These are phyloP conservation scores for Yarrowia phangngaensis DNA, from an alignment of 805 yeast genomes.

Conservation along the genomic window DNA sequence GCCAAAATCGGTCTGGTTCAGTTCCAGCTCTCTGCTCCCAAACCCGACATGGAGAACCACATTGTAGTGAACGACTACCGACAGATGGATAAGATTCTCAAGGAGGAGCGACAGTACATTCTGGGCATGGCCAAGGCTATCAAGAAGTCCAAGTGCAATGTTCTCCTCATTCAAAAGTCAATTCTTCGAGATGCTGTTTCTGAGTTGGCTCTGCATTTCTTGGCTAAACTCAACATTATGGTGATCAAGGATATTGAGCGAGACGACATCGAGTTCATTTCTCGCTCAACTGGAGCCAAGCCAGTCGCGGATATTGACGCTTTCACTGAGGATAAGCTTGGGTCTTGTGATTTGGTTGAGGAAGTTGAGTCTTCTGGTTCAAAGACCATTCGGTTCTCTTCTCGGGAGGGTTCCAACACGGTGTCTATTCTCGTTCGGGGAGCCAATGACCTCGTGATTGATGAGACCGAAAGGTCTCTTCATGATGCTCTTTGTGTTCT, in stretches of 20 bases:
- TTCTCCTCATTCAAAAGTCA: conserved; percentile 84
- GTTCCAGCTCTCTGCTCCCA: conserved; percentile 94
- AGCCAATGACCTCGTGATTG: conserved; percentile 83
- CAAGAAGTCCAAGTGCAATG: conserved; percentile 95
- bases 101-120: conserved; percentile 95
- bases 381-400: conserved; percentile 76
- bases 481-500: conserved; percentile 97
- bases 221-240: conserved; percentile 87
- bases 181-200: conserved; percentile 91
- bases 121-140: conserved; percentile 93
- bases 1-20: conserved; percentile 87
- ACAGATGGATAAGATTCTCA: conserved; percentile 97
- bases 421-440: conserved; percentile 93
- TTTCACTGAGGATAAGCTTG: conserved; percentile 89
- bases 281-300: conserved; percentile 82
- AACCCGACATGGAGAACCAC: conserved; percentile 96
- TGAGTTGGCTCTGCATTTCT: conserved; percentile 89
- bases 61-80: conserved; percentile 96
- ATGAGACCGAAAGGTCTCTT: conserved; percentile 94
- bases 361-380: conserved; percentile 88
- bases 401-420: conserved; percentile 41
- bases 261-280: conserved; percentile 90
- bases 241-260: conserved; percentile 93
- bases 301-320: conserved; percentile 95
- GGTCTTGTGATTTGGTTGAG: conserved; percentile 86